A percentile compares a stretch with the other conserved stretches of the same genome.
phyloP scores from a whole-genome alignment of 352 stramenopile genomes.

The Pythium sp. region DNA sequence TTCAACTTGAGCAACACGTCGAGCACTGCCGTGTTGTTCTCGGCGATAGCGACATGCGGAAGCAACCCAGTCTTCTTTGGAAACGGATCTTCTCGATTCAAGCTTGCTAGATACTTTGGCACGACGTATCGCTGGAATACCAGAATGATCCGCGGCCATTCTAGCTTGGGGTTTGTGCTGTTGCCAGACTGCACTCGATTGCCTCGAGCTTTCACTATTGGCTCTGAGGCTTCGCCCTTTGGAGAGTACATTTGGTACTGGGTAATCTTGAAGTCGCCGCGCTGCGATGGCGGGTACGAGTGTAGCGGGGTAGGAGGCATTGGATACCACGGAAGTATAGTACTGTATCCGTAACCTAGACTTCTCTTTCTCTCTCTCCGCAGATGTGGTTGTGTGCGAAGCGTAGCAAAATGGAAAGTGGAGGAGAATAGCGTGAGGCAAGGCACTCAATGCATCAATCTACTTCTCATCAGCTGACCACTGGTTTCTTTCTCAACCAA shows the following conservation, averaged over 20 bases:
- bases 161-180: not conserved
- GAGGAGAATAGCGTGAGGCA: not conserved
- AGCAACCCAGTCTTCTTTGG: not conserved
- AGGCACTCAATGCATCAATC: too few relatives aligned
- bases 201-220: not conserved
- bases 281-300: not conserved
- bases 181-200: not conserved
- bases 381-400: not conserved
- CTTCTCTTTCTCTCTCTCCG: not conserved
- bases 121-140: not conserved
- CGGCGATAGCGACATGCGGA: conserved; percentile 2
- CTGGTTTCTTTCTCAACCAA: not conserved
- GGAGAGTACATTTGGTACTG: not conserved
- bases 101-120: not conserved
- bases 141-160: not conserved
- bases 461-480: too few relatives aligned
- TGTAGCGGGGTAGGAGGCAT: not conserved
- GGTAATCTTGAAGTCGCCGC: not conserved
- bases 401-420: not conserved
- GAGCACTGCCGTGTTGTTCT: conserved; percentile 1
- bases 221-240: not conserved
- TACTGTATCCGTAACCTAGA: not conserved
- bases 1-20: conserved; percentile 1
- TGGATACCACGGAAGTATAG: not conserved
- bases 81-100: not conserved